Percentiles rank a stretch among this genome's conserved stretches.
Evolutionary conservation across 1,139 yeast genomes (phyloP).

Genomic region (Nakaseomyces glabratus): DNA sequence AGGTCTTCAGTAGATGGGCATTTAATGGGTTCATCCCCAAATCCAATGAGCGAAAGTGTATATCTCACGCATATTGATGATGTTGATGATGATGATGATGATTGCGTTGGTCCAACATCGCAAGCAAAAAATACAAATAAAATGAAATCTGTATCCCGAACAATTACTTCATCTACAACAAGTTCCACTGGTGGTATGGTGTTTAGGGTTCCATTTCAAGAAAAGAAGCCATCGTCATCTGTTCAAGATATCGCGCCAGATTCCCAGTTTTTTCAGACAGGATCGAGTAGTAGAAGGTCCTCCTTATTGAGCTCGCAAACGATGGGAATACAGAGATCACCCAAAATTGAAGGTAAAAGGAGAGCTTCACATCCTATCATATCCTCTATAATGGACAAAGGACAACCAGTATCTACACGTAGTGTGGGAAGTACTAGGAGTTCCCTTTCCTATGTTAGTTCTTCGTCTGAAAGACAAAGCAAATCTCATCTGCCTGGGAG

Average conservation of each 20-base stretch:
- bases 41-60: not conserved
- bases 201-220: slow-evolving; percentile 61
- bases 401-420: not conserved
- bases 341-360: slow-evolving; percentile 12
- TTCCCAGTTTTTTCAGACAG: slow-evolving; percentile 8
- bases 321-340: slow-evolving; percentile 10
- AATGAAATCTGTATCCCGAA: slow-evolving; percentile 6
- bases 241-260: slow-evolving; percentile 9
- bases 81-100: slow-evolving; percentile 6
- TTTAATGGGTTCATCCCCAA: not conserved
- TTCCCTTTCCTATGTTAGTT: slow-evolving; percentile 28
- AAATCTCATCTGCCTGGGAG: slow-evolving; percentile 15
- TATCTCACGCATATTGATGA: no score
- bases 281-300: slow-evolving; percentile 16
- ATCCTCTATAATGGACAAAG: slow-evolving; percentile 7
- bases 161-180: slow-evolving; percentile 15
- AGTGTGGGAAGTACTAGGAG: slow-evolving; percentile 19
- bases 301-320: slow-evolving; percentile 21
- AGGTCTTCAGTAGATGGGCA: not conserved
- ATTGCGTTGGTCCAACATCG: slow-evolving; percentile 4
- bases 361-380: slow-evolving; percentile 27
- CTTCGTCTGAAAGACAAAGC: slow-evolving; percentile 28
- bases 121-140: slow-evolving; percentile 2
- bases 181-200: slow-evolving; percentile 31
- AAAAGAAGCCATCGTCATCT: slow-evolving; percentile 19